Evolutionary conservation across 352 stramenopile genomes (phyloP), one percentile per base, ranked within the genome.

Genomic region (Blastocystis sp.): DNA sequence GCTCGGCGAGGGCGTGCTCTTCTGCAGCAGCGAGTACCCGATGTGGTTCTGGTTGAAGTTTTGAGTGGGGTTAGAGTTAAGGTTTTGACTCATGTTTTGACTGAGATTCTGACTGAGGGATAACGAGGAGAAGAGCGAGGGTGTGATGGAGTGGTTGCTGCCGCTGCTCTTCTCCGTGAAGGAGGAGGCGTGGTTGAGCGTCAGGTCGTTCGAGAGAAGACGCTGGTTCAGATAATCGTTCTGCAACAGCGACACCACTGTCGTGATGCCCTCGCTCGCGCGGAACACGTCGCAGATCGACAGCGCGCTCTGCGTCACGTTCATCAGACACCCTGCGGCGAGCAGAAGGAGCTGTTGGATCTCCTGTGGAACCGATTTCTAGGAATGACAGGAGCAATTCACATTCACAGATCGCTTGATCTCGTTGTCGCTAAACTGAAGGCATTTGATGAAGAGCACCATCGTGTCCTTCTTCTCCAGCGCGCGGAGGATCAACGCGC

Each of bases 221-320:
- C 31, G n/a, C 29, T 37, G 26, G 37, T 35, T 77, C 1, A 77
- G 33, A 10, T n/a, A 77, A 2, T 45, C 29, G n/a, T 37, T 45
- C 2, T 55, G n/a, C 1, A 77, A 16, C 2, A 77, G 66, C 21
- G 31, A 59, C 9, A 85, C 3, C 24, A 85, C 37, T 10, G 74
- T 69, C 0, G 74, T 85, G n/a, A 85, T 85, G 2, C 74, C 74
- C 37, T 85, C 74, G 61, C 21, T 85, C 0, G 65, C 60, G 51
- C 74, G 74, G n/a, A 85, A 69, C 4, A 85, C 31, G 3, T 16
- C 35, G n/a, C 41, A 67, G 35, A 85, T 41, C 3, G 21, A 12
- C 10, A 29, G 51, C 0, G 74, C 67, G 19, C 24, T 45, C n/a
- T 85, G 74, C n/a, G 74, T 85, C 21, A 51, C 26, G 35, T 85